Evolutionary conservation across 2,329 filamentous ascomycete species (phyloP), one percentile per base, ranked within the genome.

Genomic region (Sporothrix schenckii): DNA sequence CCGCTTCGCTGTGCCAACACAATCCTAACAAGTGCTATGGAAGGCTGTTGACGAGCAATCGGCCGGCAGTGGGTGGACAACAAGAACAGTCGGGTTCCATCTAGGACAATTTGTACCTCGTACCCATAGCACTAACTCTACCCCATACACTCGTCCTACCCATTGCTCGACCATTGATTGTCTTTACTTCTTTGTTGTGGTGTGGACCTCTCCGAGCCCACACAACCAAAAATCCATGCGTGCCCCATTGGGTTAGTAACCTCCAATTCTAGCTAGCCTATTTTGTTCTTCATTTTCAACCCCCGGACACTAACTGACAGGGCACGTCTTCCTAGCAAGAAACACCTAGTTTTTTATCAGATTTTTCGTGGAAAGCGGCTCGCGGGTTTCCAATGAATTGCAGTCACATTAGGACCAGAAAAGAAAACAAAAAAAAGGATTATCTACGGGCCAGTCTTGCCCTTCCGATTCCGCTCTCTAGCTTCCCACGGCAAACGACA

Each of bases 381-480:
- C 21, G 39, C 4, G 58, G 6, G n/a, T 63, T 44, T 10, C 24
- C 67, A 44, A 39, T 47, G 27, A 47, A 68, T 6, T 50, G 34
- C 34, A 34, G 7, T 7, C 34, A 34, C 7, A 34, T 34, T 6
- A 9, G 34, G 34, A 34, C 34, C 34, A 1, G 21, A 13, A 34
- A 60, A 21, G 24, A 16, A 34, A 65, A 50, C 21, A 10, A 24
- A 68, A 56, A 39, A 68, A 56, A 30, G 21, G 14, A 47, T 19
- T 14, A 34, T 19, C 7, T 52, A 39, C 30, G 24, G 44, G 1
- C 54, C 27, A 52, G 34, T 10, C 60, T 24, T 58, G 44, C 24
- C 24, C 60, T 50, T 71, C 69, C 65, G 69, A 58, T 71, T 53
- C 65, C 69, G 69, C 69, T 71, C 69, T 54, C 65, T 71, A 68